Percentiles rank a stretch among this genome's conserved stretches.
phyloP scores from a whole-genome alignment of 2,329 filamentous ascomycete genomes.

The Monilinia aucupariae region DNA sequence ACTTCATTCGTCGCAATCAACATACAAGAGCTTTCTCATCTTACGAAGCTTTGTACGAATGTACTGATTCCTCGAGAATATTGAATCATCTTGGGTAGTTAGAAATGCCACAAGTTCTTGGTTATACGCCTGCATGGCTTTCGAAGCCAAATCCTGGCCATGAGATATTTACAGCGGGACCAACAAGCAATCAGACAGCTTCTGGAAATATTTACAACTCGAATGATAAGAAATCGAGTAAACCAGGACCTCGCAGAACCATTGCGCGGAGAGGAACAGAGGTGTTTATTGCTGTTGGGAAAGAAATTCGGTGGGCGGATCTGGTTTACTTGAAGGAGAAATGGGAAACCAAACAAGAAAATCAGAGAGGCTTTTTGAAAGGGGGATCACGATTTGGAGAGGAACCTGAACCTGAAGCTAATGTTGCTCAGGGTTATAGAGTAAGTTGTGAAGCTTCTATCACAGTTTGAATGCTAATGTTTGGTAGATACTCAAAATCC shows the following conservation, averaged over 20 bases:
- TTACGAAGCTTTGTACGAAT: conserved; percentile 11
- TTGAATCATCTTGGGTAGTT: conserved; percentile 20
- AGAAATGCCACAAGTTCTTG: conserved; percentile 78
- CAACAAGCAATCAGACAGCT: conserved; percentile 31
- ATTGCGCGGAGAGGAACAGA: conserved; percentile 81
- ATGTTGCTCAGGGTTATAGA: conserved; percentile 42
- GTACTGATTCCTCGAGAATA: conserved; percentile 19
- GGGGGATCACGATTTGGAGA: conserved; percentile 21
- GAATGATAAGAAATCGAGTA: conserved; percentile 40
- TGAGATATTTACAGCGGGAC: conserved; percentile 61
- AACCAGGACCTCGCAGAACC: conserved; percentile 52
- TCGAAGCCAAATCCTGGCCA: conserved; percentile 71
- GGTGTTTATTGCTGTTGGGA: conserved; percentile 81
- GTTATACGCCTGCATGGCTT: conserved; percentile 84
- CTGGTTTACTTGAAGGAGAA: conserved; percentile 70
- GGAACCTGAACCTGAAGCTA: conserved; percentile 30
- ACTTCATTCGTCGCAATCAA: conserved; percentile 17
- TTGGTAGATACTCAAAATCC: conserved; percentile 67
- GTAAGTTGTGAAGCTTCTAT: conserved; percentile 37
- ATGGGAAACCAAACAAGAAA: conserved; percentile 40
- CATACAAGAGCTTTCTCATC: conserved; percentile 17
- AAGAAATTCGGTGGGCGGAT: conserved; percentile 88
- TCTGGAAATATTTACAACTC: conserved; percentile 22
- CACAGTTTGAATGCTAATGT: conserved; percentile 21
- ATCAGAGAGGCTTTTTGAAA: conserved; percentile 21